Conservation (phyloP, 352 stramenopile species). For the Phytophthora boehmeriae region DNA sequence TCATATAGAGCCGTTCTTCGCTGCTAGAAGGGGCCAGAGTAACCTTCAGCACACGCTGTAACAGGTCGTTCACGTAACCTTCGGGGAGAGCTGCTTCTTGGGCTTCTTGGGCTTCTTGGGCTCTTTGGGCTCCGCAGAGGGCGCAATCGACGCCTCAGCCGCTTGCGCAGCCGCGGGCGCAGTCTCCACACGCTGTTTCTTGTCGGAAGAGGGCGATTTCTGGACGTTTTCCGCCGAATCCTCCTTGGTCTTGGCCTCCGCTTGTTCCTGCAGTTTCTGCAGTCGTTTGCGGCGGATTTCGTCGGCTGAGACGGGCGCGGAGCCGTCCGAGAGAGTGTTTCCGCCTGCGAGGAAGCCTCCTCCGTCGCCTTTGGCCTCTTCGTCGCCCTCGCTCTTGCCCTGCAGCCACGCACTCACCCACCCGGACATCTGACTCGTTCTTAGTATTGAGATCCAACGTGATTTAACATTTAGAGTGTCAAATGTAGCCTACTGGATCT, state of each 20-base stretch:
- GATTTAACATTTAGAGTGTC: too few relatives aligned
- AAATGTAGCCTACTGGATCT: too few relatives aligned
- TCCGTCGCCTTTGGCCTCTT: slow-evolving; percentile 49
- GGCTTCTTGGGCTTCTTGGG: slow-evolving; percentile 48
- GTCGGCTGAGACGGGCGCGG: slow-evolving; percentile 40
- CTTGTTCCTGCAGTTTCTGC: slow-evolving; percentile 62
- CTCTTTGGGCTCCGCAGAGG: slow-evolving; percentile 5
- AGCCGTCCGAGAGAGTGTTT: slow-evolving; percentile 24
- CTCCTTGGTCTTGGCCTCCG: slow-evolving; percentile 7
- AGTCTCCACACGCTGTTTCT: slow-evolving; percentile 26
- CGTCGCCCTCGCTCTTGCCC: slow-evolving; percentile 45
- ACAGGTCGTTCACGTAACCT: slow-evolving; percentile 79
- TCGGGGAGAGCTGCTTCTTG: slow-evolving; percentile 43
- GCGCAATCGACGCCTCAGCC: neutral
- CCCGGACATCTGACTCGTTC: slow-evolving; percentile 57
- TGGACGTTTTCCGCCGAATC: neutral
- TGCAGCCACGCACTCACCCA: slow-evolving; percentile 67
- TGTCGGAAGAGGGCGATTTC: slow-evolving; percentile 2
- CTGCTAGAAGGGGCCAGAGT: slow-evolving; percentile 48
- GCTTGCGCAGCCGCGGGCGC: neutral
- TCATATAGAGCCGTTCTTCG: slow-evolving; percentile 46
- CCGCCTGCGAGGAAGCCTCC: slow-evolving; percentile 14
- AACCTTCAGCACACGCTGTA: slow-evolving; percentile 69
- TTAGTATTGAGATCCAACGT: too few relatives aligned
- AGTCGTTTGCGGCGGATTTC: slow-evolving; percentile 69